Evolutionary conservation across 108 stramenopile species (phyloP), one percentile per base, ranked within the genome.

Genomic region (Cyclostephanos invisitatus): DNA sequence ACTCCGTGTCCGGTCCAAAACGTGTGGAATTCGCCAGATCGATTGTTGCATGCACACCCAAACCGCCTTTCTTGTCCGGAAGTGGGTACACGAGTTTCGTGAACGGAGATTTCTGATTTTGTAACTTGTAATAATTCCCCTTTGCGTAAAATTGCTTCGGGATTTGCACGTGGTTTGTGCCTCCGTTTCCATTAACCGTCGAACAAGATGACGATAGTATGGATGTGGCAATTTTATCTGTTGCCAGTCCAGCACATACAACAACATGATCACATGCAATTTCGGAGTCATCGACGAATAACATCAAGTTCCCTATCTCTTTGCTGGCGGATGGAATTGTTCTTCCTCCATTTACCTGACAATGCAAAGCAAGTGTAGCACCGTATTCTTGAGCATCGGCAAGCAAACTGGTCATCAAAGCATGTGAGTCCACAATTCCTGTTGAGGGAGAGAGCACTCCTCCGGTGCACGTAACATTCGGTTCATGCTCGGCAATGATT

Each of bases 1-100:
- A 95, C 72, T 95, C 84, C 0, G 92, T 90, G 71, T 95, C 90
- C 2, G 94, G 94, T 27, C 94, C 94, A 73, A 95, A 95, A 57
- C 85, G 86, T 62, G 83, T 79, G 9, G 77, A 62, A 15, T 86
- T 86, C 22, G 62, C 64, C 70, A 83, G 72, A 72, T 95, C 94
- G 21, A 95, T 73, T 18, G 91, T 95, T 10, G 94, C 91, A 85
- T 95, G 94, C 1, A 95, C 84, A 25, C 94, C 94, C 25, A 95
- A 69, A 11, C 93, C 56, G 17, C 37, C 94, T 22, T 46, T 55
- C 21, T 84, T 79, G 65, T 91, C 91, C 5, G 94, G 94, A 1
- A 92, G 71, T 17, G 94, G 94, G 76, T 95, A 95, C 44, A 95
- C 75, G 56, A 95, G 81, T 18, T 85, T 84, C 48, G 53, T 61